Evolutionary conservation across 495 filamentous ascomycete genomes (phyloP).

Genomic region (Tuber melanosporum): DNA sequence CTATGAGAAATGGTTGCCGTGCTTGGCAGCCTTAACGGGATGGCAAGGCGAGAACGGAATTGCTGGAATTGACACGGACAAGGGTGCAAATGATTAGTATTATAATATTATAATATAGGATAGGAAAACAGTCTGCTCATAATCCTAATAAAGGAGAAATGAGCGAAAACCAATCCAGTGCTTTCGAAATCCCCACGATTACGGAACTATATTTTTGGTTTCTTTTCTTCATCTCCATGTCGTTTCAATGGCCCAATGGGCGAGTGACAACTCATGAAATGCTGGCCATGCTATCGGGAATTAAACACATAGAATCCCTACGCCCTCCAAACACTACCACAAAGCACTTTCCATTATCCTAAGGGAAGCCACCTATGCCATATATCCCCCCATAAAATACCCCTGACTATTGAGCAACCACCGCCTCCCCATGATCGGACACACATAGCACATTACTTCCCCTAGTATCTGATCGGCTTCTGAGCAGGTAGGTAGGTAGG

Average conservation of each 20-base stretch:
- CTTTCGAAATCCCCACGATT: too few species aligned
- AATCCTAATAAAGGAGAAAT: too few species aligned
- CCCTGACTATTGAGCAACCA: background rate
- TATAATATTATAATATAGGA: too few species aligned
- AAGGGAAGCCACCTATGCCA: background rate
- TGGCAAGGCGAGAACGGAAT: too few species aligned
- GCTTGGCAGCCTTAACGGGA: too few species aligned
- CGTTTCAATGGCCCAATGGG: background rate
- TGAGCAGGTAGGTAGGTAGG: too few species aligned
- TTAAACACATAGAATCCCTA: background rate
- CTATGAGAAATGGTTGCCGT: too few species aligned
- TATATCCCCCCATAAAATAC: background rate
- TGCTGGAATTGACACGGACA: too few species aligned
- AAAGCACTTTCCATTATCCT: background rate
- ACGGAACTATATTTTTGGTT: too few species aligned
- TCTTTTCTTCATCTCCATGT: background rate
- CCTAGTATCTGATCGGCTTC: background rate
- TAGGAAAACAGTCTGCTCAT: too few species aligned
- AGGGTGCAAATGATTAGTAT: too few species aligned
- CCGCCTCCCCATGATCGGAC: background rate
- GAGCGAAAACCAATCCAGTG: too few species aligned
- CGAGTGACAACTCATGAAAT: constrained; percentile 2
- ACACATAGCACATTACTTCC: background rate
- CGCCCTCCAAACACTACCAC: background rate
- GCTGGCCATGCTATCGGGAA: background rate